phyloP scores from a whole-genome alignment of 2,329 filamentous ascomycete species.

The Aureobasidium sp. region DNA sequence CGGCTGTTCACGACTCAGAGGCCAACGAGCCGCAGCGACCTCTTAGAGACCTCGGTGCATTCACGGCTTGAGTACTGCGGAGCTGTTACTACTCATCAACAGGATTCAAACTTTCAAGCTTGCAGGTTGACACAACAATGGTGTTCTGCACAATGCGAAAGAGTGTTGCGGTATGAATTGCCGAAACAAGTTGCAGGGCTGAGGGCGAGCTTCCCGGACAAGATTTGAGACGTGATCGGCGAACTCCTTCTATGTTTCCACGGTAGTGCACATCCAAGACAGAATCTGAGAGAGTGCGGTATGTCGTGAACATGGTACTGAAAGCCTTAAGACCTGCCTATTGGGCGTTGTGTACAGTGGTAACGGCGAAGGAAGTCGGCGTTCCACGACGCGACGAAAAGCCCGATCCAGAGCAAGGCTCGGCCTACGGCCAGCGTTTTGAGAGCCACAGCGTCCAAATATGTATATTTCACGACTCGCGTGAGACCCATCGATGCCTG shows the following conservation, averaged over 20 bases:
- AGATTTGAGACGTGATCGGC: neutral
- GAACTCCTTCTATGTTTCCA: neutral
- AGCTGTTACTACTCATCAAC: neutral
- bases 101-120: neutral
- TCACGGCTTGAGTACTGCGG: neutral
- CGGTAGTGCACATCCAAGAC: neutral
- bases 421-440: neutral
- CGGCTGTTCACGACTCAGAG: neutral
- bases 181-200: conserved; percentile 1
- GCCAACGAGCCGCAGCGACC: neutral
- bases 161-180: neutral
- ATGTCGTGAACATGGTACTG: neutral
- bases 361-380: neutral
- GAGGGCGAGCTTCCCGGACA: neutral
- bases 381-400: neutral
- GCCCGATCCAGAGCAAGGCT: neutral
- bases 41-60: neutral
- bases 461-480: neutral
- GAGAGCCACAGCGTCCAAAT: neutral
- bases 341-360: neutral
- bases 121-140: neutral
- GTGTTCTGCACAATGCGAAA: neutral
- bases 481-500: neutral
- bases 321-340: neutral
- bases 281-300: neutral